phyloP scores from a whole-genome alignment of 306 rosid genomes.

The Malus asiatica region DNA sequence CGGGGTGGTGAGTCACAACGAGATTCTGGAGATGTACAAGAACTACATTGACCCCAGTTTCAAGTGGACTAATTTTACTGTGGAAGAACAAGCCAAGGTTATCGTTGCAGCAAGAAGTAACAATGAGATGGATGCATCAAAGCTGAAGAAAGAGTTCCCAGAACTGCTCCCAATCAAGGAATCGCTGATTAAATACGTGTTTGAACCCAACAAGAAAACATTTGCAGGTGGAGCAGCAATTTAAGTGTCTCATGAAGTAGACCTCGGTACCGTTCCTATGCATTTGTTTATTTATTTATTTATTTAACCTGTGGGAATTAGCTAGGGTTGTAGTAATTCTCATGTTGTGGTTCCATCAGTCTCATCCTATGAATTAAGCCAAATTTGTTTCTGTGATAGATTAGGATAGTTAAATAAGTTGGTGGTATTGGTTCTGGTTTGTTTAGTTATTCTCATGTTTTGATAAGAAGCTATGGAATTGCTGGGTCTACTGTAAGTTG shows the following conservation, averaged over 20 bases:
- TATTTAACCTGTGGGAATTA: background rate
- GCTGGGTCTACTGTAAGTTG: background rate
- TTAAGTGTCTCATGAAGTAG: slow-evolving; percentile 3
- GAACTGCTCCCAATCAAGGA: slow-evolving; percentile 35
- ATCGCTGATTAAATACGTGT: slow-evolving; percentile 41
- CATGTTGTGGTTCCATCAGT: background rate
- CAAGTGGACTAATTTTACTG: slow-evolving; percentile 43
- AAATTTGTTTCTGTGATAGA: background rate
- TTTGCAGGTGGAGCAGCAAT: slow-evolving; percentile 14
- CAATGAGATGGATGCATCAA: slow-evolving; percentile 43
- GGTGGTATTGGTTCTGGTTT: background rate
- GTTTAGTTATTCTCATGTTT: too few relatives aligned
- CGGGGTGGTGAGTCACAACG: slow-evolving; percentile 47
- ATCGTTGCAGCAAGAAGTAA: slow-evolving; percentile 36
- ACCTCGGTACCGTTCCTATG: background rate
- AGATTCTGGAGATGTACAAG: slow-evolving; percentile 61
- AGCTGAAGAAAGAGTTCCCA: slow-evolving; percentile 47
- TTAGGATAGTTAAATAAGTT: background rate
- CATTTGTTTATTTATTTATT: background rate
- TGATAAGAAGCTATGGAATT: background rate
- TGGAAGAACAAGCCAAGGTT: slow-evolving; percentile 39
- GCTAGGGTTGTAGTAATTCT: background rate
- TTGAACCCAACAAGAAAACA: slow-evolving; percentile 37
- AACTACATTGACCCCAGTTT: slow-evolving; percentile 38
- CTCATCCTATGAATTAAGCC: background rate